These are phyloP conservation scores for Pseudogymnoascus verrucosus DNA, from an alignment of 2,329 filamentous ascomycete species.

Conservation along the genomic window DNA sequence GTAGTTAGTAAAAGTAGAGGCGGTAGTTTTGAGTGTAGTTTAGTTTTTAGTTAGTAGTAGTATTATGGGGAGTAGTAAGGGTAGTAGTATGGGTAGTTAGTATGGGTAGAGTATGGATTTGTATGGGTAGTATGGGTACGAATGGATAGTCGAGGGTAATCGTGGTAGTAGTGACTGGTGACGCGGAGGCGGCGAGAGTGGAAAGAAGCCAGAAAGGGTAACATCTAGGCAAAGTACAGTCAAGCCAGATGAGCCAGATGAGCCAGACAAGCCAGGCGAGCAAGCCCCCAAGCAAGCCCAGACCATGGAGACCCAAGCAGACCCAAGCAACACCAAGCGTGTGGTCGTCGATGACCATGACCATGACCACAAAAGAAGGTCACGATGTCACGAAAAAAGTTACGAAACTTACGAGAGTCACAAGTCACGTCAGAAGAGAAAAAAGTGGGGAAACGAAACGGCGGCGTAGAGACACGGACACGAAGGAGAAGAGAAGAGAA, in stretches of 20 bases:
- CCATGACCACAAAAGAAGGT: background rate
- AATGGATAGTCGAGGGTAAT: background rate
- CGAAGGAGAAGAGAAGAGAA: background rate
- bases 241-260: background rate
- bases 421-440: slow-evolving; percentile 8
- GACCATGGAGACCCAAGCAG: no score
- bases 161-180: background rate
- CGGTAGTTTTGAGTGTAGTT: background rate
- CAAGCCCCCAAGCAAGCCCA: background rate
- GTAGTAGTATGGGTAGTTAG: background rate
- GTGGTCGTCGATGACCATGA: background rate
- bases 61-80: background rate
- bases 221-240: background rate
- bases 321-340: no score
- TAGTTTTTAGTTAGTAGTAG: background rate
- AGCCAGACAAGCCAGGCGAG: background rate
- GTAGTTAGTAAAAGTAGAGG: background rate
- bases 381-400: slow-evolving; percentile 2
- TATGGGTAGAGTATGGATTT: background rate
- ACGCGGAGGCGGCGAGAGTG: background rate
- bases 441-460: background rate
- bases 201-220: background rate
- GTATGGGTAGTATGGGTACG: background rate
- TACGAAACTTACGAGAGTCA: background rate
- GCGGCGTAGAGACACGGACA: background rate